Conservation (phyloP, 2,329 filamentous ascomycete genomes). For the Orbilia quercus region DNA sequence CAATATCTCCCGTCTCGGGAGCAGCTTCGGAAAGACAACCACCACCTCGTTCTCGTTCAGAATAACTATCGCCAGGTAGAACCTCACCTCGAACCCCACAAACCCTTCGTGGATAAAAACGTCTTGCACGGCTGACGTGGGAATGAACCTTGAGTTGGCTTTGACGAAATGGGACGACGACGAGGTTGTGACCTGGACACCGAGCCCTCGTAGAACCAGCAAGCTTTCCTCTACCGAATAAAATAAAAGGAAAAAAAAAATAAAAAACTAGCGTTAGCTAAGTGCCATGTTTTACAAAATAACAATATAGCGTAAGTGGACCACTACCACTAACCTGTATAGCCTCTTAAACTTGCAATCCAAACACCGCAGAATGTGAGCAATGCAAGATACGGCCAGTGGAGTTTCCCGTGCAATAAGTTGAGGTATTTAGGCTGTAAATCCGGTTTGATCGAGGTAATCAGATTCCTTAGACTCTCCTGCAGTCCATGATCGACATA, state of each 20-base stretch:
- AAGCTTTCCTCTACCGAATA: constrained; percentile 79
- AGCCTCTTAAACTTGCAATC: constrained; percentile 50
- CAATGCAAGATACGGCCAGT: constrained; percentile 49
- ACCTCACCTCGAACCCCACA: constrained; percentile 86
- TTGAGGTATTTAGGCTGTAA: constrained; percentile 45
- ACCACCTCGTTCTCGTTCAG: constrained; percentile 88
- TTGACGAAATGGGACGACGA: constrained; percentile 72
- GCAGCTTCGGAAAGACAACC: constrained; percentile 87
- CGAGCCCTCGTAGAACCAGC: constrained; percentile 85
- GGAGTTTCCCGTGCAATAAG: constrained; percentile 43
- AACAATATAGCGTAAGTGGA: constrained; percentile 10
- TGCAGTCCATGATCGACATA: constrained; percentile 43
- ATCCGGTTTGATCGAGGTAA: constrained; percentile 34
- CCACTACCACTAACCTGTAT: constrained; percentile 41
- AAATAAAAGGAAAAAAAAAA: constrained; percentile 9
- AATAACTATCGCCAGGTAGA: constrained; percentile 89
- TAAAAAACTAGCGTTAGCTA: constrained; percentile 2
- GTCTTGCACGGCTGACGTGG: constrained; percentile 90
- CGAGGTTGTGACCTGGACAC: constrained; percentile 85
- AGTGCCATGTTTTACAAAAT: constrained; percentile 28
- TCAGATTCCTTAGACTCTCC: constrained; percentile 34
- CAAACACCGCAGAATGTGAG: constrained; percentile 48
- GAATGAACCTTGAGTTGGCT: constrained; percentile 74
- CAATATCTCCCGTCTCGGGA: constrained; percentile 79
- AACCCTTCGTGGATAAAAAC: constrained; percentile 96